Percentiles rank a stretch among this genome's conserved stretches.
phyloP scores from a whole-genome alignment of 129 eudicot genomes.

The Glebionis coronaria region DNA sequence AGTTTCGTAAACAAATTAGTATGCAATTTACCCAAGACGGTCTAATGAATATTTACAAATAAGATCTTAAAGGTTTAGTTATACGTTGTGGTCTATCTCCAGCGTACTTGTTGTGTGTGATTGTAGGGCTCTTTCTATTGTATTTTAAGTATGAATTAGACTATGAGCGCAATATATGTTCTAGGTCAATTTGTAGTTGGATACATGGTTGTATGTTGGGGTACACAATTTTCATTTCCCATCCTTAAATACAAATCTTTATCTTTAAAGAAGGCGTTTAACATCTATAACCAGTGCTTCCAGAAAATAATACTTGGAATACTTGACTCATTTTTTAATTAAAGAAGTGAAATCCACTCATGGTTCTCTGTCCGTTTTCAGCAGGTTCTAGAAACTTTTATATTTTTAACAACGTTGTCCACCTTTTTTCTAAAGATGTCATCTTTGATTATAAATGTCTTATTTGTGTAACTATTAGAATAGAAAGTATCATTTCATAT shows the following conservation, averaged over 20 bases:
- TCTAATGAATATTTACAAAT: neutral
- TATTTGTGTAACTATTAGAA: neutral
- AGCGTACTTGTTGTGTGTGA: neutral
- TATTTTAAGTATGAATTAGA: too few relatives aligned
- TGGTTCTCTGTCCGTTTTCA: neutral
- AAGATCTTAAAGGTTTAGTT: neutral
- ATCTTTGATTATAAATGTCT: neutral
- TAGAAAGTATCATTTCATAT: neutral
- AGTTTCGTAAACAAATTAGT: too few relatives aligned
- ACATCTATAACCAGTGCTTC: neutral
- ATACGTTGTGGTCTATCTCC: too few relatives aligned
- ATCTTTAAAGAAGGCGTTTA: neutral
- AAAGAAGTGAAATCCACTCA: neutral
- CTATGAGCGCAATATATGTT: too few relatives aligned
- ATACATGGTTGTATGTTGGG: neutral
- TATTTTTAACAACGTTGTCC: neutral
- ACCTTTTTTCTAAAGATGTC: too few relatives aligned
- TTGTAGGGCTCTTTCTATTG: neutral
- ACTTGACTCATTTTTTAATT: too few relatives aligned
- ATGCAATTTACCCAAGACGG: neutral
- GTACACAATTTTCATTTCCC: neutral
- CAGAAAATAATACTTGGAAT: too few relatives aligned
- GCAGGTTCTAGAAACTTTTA: neutral
- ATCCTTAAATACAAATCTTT: neutral
- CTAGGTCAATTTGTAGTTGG: too few relatives aligned